A percentile compares a stretch with the other conserved stretches of the same genome.
Conservation (phyloP, 805 yeast genomes). For the Starmerella stellata region DNA sequence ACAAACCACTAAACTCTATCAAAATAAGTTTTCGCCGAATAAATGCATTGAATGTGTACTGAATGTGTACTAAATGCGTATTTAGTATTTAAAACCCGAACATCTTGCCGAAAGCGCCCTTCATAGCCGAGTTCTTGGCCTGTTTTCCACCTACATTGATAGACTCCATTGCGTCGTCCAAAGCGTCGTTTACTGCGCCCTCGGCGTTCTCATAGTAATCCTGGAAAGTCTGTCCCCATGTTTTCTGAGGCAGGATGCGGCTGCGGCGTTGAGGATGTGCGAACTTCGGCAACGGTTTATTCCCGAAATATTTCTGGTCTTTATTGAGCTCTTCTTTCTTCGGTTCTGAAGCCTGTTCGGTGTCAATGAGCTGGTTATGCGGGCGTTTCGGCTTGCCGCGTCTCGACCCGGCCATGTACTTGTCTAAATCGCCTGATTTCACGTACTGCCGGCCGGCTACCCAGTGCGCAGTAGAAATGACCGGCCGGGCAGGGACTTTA, state of each 20-base stretch:
- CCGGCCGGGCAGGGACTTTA: constrained; percentile 60
- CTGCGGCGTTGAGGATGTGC: constrained; percentile 5
- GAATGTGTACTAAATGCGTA: too few species aligned
- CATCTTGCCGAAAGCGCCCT: constrained; percentile 15
- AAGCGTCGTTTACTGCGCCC: constrained; percentile 33
- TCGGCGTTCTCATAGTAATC: constrained; percentile 18
- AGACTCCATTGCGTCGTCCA: constrained; percentile 28
- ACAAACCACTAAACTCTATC: too few species aligned
- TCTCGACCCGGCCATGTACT: constrained; percentile 54
- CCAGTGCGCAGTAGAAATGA: constrained; percentile 65
- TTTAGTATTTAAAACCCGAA: constrained; percentile 13
- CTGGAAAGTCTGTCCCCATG: constrained; percentile 19
- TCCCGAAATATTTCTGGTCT: constrained; percentile 6
- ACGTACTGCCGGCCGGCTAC: constrained; percentile 56
- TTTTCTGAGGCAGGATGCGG: constrained; percentile 10
- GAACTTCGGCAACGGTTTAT: constrained; percentile 3
- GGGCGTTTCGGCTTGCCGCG: constrained; percentile 35
- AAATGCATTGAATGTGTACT: too few species aligned
- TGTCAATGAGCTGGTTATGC: constrained; percentile 10
- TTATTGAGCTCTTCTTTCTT: background rate
- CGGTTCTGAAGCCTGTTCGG: constrained; percentile 5
- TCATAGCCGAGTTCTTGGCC: constrained; percentile 14
- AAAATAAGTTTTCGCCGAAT: too few species aligned
- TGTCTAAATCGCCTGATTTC: constrained; percentile 44
- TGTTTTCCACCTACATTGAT: constrained; percentile 10